phyloP scores from a whole-genome alignment of 441 rosid species.

The Mallotus japonicus region DNA sequence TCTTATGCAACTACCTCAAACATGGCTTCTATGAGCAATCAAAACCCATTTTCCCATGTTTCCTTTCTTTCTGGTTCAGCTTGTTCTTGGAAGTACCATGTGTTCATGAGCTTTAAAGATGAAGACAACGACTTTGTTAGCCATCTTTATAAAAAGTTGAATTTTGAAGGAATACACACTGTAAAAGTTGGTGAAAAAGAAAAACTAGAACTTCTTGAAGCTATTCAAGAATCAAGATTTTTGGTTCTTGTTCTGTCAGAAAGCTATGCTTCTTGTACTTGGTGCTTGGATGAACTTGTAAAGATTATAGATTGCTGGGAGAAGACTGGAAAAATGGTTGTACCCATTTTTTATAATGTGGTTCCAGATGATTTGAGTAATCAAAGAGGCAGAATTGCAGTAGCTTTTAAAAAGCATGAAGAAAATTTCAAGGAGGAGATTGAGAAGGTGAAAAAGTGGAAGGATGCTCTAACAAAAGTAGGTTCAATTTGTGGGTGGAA shows the following conservation, averaged over 20 bases:
- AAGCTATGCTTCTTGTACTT: not conserved
- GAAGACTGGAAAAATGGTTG: not conserved
- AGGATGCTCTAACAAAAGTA: not conserved
- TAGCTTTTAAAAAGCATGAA: not conserved
- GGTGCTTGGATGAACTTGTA: conserved; percentile 5
- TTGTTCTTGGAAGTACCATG: not conserved
- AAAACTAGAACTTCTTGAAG: not conserved
- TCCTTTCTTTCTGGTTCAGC: not conserved
- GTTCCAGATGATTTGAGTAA: not conserved
- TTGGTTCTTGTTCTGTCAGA: not conserved
- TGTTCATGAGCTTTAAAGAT: not conserved
- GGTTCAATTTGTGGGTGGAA: conserved; percentile 8
- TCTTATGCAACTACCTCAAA: not conserved
- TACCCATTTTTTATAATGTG: conserved; percentile 4
- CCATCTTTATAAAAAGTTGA: not conserved
- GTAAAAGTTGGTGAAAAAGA: not conserved
- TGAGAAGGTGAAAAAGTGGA: not conserved
- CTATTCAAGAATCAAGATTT: not conserved
- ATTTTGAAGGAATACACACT: not conserved
- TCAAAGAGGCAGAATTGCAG: conserved; percentile 1
- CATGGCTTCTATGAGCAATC: not conserved
- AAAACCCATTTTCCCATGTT: not conserved
- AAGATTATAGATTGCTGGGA: not conserved
- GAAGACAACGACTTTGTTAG: not conserved
- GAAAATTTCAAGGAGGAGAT: not conserved